Conservation (phyloP, 2,329 filamentous ascomycete genomes). For the Mycogone perniciosa region DNA sequence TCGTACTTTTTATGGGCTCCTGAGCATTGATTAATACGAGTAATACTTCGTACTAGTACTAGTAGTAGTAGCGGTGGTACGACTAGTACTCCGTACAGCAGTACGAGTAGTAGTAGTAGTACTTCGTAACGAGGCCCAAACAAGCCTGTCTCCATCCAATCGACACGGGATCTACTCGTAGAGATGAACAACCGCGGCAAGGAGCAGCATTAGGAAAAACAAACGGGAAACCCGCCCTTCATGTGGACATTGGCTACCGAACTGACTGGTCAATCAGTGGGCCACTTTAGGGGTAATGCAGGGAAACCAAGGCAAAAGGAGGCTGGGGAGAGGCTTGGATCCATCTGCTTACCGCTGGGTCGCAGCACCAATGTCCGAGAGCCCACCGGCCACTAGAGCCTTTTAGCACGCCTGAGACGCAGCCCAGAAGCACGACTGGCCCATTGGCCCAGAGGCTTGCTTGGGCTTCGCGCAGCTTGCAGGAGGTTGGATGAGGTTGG, state of each 20-base stretch:
- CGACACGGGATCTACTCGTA: too few relatives aligned
- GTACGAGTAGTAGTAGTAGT: too few relatives aligned
- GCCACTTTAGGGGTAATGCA: slow-evolving; percentile 8
- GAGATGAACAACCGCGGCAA: too few relatives aligned
- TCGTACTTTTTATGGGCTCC: too few relatives aligned
- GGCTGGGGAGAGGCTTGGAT: slow-evolving; percentile 9
- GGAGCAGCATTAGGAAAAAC: too few relatives aligned
- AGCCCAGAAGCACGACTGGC: slow-evolving; percentile 6
- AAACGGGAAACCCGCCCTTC: too few relatives aligned
- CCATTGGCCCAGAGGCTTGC: slow-evolving; percentile 10
- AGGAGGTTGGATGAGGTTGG: slow-evolving; percentile 14
- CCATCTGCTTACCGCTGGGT: slow-evolving; percentile 14
- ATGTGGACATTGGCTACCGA: slow-evolving; percentile 6
- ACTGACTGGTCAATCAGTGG: slow-evolving; percentile 12
- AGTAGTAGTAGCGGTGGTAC: too few relatives aligned
- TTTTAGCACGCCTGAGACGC: slow-evolving; percentile 12
- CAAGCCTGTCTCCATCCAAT: too few relatives aligned
- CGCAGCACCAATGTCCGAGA: slow-evolving; percentile 12
- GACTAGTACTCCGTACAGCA: too few relatives aligned
- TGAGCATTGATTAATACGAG: too few relatives aligned
- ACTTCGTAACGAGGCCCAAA: too few relatives aligned
- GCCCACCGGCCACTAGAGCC: slow-evolving; percentile 11
- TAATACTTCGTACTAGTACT: too few relatives aligned
- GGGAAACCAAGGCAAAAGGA: slow-evolving; percentile 7
- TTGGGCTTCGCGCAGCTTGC: slow-evolving; percentile 13